Evolutionary conservation across 1,284 basidiomycete genomes (phyloP).

Genomic region (Kalmanozyma brasiliensis): DNA sequence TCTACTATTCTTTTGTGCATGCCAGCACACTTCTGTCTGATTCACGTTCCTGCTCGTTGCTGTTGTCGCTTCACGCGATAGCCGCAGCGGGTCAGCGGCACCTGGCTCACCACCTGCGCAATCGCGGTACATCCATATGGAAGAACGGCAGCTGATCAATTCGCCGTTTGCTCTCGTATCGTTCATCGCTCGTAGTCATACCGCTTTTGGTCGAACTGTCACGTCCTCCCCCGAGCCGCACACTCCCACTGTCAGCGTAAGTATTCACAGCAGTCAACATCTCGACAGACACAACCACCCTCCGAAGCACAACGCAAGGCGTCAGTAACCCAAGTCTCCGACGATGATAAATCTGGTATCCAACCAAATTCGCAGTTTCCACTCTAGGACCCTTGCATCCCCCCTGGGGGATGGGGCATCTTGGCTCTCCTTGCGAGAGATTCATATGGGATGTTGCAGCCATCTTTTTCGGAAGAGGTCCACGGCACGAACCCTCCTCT

Average conservation of each 20-base stretch:
- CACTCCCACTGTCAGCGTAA: conserved; percentile 23
- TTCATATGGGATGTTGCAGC: conserved; percentile 54
- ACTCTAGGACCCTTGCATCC: conserved; percentile 67
- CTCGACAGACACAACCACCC: too few relatives aligned
- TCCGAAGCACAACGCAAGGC: conserved; percentile 2
- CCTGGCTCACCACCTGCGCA: neutral
- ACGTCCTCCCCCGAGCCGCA: conserved; percentile 2
- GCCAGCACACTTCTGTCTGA: conserved; percentile 68
- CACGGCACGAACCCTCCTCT: conserved; percentile 66
- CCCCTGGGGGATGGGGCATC: conserved; percentile 56
- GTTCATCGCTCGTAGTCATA: conserved; percentile 13
- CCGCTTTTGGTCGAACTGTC: conserved; percentile 1
- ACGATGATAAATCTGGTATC: conserved; percentile 68
- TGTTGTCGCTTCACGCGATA: conserved; percentile 4
- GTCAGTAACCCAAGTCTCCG: conserved; percentile 35
- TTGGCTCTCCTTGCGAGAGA: conserved; percentile 67
- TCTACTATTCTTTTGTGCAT: conserved; percentile 63
- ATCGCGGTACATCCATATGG: neutral
- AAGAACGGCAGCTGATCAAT: conserved; percentile 9
- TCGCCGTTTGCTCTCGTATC: conserved; percentile 1
- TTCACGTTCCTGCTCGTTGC: conserved; percentile 21
- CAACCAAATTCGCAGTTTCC: conserved; percentile 69
- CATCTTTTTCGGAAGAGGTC: conserved; percentile 61
- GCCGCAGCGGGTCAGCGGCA: neutral
- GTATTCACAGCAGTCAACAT: conserved; percentile 4